phyloP scores from a whole-genome alignment of 192 early-diverging fungal genomes.

The Rhizophagus sp. region DNA sequence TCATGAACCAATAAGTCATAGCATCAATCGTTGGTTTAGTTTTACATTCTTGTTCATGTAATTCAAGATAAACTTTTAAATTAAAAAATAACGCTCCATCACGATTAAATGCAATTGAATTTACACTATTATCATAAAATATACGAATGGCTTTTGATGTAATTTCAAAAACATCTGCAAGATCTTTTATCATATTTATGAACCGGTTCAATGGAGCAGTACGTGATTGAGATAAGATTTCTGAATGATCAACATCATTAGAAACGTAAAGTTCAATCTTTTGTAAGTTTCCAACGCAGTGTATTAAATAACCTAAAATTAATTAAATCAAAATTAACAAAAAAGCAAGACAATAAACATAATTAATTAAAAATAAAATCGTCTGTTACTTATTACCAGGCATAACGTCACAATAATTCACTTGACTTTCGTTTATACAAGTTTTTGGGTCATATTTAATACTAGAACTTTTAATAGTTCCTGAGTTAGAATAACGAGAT shows the following conservation, averaged over 20 bases:
- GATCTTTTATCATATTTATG: slow-evolving; percentile 39
- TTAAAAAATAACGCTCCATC: slow-evolving; percentile 82
- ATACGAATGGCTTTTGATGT: slow-evolving; percentile 61
- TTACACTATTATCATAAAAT: slow-evolving; percentile 70
- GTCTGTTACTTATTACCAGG: slow-evolving; percentile 37
- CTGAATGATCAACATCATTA: slow-evolving; percentile 36
- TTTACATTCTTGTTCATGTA: slow-evolving; percentile 55
- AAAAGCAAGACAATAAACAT: too few relatives aligned
- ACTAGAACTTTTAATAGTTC: slow-evolving; percentile 20
- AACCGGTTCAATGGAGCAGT: slow-evolving; percentile 41
- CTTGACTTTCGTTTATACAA: slow-evolving; percentile 34
- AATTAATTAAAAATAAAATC: too few relatives aligned
- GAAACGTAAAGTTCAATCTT: slow-evolving; percentile 39
- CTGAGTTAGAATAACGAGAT: slow-evolving; percentile 38
- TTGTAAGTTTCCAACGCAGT: slow-evolving; percentile 39
- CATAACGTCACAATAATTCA: slow-evolving; percentile 51
- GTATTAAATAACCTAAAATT: slow-evolving; percentile 37
- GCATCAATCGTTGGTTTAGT: slow-evolving; percentile 36
- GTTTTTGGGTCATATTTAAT: background rate
- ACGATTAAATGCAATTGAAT: slow-evolving; percentile 81
- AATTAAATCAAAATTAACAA: too few relatives aligned
- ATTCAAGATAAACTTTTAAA: slow-evolving; percentile 67
- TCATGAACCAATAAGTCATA: slow-evolving; percentile 83
- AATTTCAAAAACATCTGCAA: slow-evolving; percentile 69
- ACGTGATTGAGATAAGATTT: slow-evolving; percentile 41